A percentile compares a stretch with the other conserved stretches of the same genome.
These are phyloP conservation scores for Malassezia psittaci DNA, from an alignment of 1,284 basidiomycete species.

Conservation along the genomic window DNA sequence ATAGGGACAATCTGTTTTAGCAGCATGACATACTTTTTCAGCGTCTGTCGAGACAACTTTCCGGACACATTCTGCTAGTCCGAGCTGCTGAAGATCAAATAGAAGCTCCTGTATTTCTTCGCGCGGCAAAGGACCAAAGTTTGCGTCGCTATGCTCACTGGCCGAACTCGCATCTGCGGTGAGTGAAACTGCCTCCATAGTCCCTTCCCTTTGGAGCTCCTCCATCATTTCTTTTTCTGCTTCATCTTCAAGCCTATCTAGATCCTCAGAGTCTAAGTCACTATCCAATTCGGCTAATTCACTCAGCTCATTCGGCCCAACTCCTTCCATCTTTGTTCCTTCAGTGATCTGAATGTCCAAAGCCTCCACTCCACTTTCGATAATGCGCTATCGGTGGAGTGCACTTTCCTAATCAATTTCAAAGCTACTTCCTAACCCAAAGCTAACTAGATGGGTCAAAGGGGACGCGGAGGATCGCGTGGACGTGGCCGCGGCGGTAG, in stretches of 20 bases:
- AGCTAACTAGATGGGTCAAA: conserved; percentile 2
- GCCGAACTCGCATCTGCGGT: background rate
- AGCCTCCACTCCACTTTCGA: too few species aligned
- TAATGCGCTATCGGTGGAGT: too few species aligned
- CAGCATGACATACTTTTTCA: conserved; percentile 4
- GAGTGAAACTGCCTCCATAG: background rate
- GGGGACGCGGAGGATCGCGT: background rate
- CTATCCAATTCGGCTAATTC: conserved; percentile 10
- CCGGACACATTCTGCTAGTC: conserved; percentile 29
- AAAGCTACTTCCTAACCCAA: too few species aligned
- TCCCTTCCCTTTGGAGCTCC: conserved; percentile 18
- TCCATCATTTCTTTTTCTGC: conserved; percentile 29
- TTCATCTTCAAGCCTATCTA: conserved; percentile 35
- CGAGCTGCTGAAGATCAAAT: conserved; percentile 29
- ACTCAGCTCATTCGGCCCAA: background rate
- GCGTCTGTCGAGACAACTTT: conserved; percentile 20
- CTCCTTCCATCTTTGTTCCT: background rate
- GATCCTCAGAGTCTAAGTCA: conserved; percentile 38
- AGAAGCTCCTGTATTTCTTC: conserved; percentile 25
- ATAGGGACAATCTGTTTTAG: conserved; percentile 24
- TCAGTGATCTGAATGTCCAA: too few species aligned
- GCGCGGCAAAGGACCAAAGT: conserved; percentile 14
- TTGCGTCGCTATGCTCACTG: conserved; percentile 2
- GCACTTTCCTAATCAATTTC: too few species aligned
- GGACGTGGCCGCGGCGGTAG: conserved; percentile 7